These are phyloP conservation scores for Aspergillus latus DNA, from an alignment of 2,329 filamentous ascomycete genomes.

Conservation along the genomic window DNA sequence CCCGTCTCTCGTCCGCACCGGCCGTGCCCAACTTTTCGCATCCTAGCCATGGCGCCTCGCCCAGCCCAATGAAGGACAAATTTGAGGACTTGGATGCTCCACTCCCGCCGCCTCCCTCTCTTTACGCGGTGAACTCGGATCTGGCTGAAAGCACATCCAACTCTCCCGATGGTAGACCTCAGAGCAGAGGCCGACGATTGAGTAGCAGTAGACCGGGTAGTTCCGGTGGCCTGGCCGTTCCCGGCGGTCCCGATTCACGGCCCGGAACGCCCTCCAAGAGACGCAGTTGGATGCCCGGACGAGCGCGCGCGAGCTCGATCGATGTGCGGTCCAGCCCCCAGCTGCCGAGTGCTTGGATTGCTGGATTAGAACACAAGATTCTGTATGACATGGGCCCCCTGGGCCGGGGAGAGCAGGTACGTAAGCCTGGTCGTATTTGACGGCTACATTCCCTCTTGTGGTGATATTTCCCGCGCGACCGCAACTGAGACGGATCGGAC, in stretches of 20 bases:
- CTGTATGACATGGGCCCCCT: constrained; percentile 56
- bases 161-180: constrained; percentile 35
- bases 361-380: constrained; percentile 57
- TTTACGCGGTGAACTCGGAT: constrained; percentile 39
- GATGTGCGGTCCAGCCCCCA: constrained; percentile 33
- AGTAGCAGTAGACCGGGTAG: constrained; percentile 35
- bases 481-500: constrained; percentile 9
- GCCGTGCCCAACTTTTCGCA: constrained; percentile 28
- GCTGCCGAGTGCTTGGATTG: constrained; percentile 56
- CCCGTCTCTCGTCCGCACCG: constrained; percentile 37
- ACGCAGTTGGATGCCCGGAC: constrained; percentile 48
- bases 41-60: constrained; percentile 19
- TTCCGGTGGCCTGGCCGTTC: constrained; percentile 35
- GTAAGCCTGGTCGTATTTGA: constrained; percentile 16
- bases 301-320: constrained; percentile 34
- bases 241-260: constrained; percentile 35
- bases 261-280: constrained; percentile 41
- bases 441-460: neutral
- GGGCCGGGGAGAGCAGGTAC: constrained; percentile 53
- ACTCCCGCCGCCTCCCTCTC: constrained; percentile 43
- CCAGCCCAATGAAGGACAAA: constrained; percentile 25
- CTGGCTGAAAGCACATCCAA: constrained; percentile 35
- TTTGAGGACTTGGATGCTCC: constrained; percentile 31
- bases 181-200: constrained; percentile 39
- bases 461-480: neutral